A percentile compares a stretch with the other conserved stretches of the same genome.
These are phyloP conservation scores for California macrophylla DNA, from an alignment of 441 rosid species.

Conservation along the genomic window DNA sequence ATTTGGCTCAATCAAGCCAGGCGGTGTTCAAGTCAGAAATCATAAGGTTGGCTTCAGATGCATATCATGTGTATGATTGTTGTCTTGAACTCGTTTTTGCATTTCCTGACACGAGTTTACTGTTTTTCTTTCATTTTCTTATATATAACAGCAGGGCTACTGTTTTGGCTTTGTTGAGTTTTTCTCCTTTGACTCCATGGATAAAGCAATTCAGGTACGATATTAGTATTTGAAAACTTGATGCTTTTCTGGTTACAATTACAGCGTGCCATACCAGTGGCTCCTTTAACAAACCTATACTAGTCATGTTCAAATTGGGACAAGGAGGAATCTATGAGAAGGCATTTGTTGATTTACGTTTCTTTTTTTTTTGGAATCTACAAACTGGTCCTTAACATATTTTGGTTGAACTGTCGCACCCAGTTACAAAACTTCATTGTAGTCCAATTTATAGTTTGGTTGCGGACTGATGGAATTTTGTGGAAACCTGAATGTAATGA, in stretches of 20 bases:
- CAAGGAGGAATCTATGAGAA: too few species aligned
- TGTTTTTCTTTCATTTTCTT: slow-evolving; percentile 15
- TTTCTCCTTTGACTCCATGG: slow-evolving; percentile 37
- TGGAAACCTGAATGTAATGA: too few species aligned
- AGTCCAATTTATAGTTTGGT: too few species aligned
- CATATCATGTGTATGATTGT: slow-evolving; percentile 7
- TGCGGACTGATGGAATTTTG: too few species aligned
- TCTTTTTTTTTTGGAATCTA: too few species aligned
- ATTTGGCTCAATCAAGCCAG: slow-evolving; percentile 53
- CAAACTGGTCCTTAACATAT: too few species aligned
- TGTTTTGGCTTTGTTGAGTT: slow-evolving; percentile 62
- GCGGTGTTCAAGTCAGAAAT: slow-evolving; percentile 49
- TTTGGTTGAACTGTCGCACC: too few species aligned
- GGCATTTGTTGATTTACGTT: too few species aligned
- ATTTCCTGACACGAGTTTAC: slow-evolving; percentile 12
- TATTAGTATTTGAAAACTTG: neutral
- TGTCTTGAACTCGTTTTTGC: slow-evolving; percentile 2
- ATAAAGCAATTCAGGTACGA: slow-evolving; percentile 43
- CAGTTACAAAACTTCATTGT: too few species aligned
- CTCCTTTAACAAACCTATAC: neutral
- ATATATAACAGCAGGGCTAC: slow-evolving; percentile 38
- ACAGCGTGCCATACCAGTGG: neutral
- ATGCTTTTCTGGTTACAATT: neutral
- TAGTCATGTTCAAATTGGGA: neutral
- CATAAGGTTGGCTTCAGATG: slow-evolving; percentile 32